These are phyloP conservation scores for Exophiala sp. DNA, from an alignment of 2,329 filamentous ascomycete genomes.

Conservation along the genomic window DNA sequence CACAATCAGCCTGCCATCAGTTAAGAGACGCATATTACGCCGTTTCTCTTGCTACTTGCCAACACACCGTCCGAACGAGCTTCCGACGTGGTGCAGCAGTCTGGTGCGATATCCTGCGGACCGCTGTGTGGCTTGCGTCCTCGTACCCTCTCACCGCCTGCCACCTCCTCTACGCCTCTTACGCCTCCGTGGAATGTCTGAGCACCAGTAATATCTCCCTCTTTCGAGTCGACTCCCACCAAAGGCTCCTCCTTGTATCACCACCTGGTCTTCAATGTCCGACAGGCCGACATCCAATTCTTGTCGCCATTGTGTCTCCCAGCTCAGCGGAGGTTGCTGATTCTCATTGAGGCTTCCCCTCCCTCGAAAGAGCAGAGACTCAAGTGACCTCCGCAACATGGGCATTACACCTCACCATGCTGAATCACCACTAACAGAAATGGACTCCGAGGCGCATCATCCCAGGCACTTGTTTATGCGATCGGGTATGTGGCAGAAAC, in stretches of 20 bases:
- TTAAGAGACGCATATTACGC: background rate
- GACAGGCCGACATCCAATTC: conserved; percentile 7
- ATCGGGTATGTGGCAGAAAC: conserved; percentile 44
- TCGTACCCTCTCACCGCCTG: conserved; percentile 15
- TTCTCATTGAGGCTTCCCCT: conserved; percentile 17
- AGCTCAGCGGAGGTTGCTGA: conserved; percentile 19
- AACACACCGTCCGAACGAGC: background rate
- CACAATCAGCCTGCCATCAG: background rate
- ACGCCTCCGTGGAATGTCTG: conserved; percentile 10
- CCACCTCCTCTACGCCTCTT: conserved; percentile 3
- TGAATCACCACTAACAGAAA: conserved; percentile 14
- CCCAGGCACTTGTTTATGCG: conserved; percentile 28
- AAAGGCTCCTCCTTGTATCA: conserved; percentile 15
- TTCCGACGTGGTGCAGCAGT: background rate
- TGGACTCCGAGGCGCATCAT: conserved; percentile 21
- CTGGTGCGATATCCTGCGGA: background rate
- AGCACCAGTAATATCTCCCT: conserved; percentile 20
- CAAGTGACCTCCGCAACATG: conserved; percentile 23
- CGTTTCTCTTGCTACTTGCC: background rate
- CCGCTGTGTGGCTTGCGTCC: conserved; percentile 6
- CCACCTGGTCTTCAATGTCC: conserved; percentile 20
- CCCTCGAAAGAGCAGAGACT: conserved; percentile 10
- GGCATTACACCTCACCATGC: conserved; percentile 25
- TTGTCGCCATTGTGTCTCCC: conserved; percentile 14
- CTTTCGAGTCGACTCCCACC: conserved; percentile 1